phyloP scores from a whole-genome alignment of 1,139 yeast species.

The Starmera stellimalicola region DNA sequence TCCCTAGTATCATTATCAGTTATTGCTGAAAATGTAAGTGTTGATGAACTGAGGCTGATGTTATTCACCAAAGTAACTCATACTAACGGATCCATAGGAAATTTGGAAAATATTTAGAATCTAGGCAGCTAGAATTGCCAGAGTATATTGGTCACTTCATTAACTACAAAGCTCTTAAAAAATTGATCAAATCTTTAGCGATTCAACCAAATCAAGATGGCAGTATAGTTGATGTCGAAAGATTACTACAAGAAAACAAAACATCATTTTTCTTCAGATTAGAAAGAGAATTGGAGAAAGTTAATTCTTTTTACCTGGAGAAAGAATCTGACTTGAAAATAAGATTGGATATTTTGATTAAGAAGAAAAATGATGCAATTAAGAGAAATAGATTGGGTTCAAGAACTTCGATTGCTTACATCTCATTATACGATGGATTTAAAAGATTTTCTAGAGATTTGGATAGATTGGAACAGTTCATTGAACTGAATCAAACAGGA shows the following conservation, averaged over 20 bases:
- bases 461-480: conserved; percentile 81
- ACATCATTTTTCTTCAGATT: conserved; percentile 88
- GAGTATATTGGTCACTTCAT: conserved; percentile 91
- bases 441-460: conserved; percentile 84
- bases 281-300: conserved; percentile 92
- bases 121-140: conserved; percentile 88
- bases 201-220: conserved; percentile 19
- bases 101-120: conserved; percentile 91
- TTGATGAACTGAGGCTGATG: too few species aligned
- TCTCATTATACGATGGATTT: conserved; percentile 75
- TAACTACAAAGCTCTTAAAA: conserved; percentile 87
- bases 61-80: too few species aligned
- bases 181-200: conserved; percentile 62
- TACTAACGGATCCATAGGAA: conserved; percentile 48
- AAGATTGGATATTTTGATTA: conserved; percentile 64
- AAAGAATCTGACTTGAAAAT: conserved; percentile 81
- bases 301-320: conserved; percentile 78
- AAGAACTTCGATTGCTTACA: conserved; percentile 47
- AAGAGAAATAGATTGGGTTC: conserved; percentile 35
- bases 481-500: conserved; percentile 90
- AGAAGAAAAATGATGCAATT: conserved; percentile 57
- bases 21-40: too few species aligned
- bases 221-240: conserved; percentile 22
- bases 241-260: conserved; percentile 76
- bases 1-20: too few species aligned